These are phyloP conservation scores for Citrus cavaleriei DNA, from an alignment of 345 rosid species.

Conservation along the genomic window DNA sequence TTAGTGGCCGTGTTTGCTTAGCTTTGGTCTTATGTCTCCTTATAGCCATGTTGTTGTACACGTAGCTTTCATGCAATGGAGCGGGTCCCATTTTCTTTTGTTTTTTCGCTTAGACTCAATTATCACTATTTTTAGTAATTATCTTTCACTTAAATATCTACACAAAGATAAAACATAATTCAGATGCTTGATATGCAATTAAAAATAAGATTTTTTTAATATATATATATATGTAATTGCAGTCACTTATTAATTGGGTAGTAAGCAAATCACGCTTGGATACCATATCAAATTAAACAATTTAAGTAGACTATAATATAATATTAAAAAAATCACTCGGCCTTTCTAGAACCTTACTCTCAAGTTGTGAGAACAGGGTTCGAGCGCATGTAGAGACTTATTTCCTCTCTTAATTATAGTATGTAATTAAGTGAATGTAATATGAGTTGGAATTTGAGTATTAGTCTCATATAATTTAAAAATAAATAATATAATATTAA, in stretches of 20 bases:
- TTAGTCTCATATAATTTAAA: accelerated
- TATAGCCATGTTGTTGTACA: slow-evolving; percentile 9
- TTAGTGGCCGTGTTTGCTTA: neutral
- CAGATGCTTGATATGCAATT: no score
- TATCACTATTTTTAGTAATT: neutral
- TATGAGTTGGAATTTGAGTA: accelerated
- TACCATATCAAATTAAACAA: no score
- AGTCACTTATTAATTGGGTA: no score
- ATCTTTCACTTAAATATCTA: no score
- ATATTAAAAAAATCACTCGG: no score
- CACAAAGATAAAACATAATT: neutral
- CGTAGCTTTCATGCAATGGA: slow-evolving; percentile 30
- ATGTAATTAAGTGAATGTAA: no score
- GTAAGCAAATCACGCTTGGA: no score
- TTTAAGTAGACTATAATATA: no score
- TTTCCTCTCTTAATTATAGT: accelerated
- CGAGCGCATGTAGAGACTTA: accelerated
- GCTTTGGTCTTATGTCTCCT: neutral
- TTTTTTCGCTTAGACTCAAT: neutral
- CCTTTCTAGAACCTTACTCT: accelerated
- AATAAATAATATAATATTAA: no score
- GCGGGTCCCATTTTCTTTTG: neutral
- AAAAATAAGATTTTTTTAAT: no score
- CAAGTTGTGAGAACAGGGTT: accelerated
- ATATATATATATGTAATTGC: no score